Percentiles rank a stretch among this genome's conserved stretches.
phyloP scores from a whole-genome alignment of 352 stramenopile genomes.

The Phytopythium sindhum region DNA sequence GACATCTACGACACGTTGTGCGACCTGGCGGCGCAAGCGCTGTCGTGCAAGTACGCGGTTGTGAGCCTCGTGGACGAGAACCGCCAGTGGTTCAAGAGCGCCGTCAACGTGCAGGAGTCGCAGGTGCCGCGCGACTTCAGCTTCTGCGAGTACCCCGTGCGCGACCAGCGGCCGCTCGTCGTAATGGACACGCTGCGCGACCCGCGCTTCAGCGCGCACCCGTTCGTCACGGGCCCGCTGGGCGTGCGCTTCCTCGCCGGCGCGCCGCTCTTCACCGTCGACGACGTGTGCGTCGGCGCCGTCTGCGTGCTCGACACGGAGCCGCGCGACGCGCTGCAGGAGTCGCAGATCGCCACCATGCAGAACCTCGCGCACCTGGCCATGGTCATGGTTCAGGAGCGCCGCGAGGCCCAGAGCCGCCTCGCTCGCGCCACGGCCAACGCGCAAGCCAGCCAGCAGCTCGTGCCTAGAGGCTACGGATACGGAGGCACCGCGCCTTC shows the following conservation, averaged over 20 bases:
- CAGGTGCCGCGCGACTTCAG: conserved; percentile 83
- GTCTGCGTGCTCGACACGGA: conserved; percentile 81
- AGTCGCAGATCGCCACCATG: conserved; percentile 81
- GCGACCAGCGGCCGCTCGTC: conserved; percentile 69
- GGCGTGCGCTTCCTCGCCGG: conserved; percentile 93
- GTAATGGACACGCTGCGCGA: conserved; percentile 89
- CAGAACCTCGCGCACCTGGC: conserved; percentile 79
- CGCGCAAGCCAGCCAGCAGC: conserved; percentile 30
- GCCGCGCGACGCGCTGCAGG: conserved; percentile 53
- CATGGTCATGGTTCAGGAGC: conserved; percentile 87
- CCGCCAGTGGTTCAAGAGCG: conserved; percentile 94
- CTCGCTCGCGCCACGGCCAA: conserved; percentile 25
- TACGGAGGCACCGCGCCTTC: not conserved
- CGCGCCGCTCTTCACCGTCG: conserved; percentile 87
- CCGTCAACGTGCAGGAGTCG: conserved; percentile 70
- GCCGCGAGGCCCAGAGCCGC: conserved; percentile 64
- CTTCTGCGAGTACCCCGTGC: conserved; percentile 81
- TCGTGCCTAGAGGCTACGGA: conserved; percentile 28
- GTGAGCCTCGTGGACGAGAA: conserved; percentile 92
- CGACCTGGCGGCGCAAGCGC: conserved; percentile 68
- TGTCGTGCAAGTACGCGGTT: conserved; percentile 76
- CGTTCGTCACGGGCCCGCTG: conserved; percentile 88
- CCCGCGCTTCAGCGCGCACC: conserved; percentile 84
- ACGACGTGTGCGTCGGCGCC: conserved; percentile 71
- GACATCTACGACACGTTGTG: conserved; percentile 86